phyloP scores from a whole-genome alignment of 306 rosid species.

The Cucurbita maxima region DNA sequence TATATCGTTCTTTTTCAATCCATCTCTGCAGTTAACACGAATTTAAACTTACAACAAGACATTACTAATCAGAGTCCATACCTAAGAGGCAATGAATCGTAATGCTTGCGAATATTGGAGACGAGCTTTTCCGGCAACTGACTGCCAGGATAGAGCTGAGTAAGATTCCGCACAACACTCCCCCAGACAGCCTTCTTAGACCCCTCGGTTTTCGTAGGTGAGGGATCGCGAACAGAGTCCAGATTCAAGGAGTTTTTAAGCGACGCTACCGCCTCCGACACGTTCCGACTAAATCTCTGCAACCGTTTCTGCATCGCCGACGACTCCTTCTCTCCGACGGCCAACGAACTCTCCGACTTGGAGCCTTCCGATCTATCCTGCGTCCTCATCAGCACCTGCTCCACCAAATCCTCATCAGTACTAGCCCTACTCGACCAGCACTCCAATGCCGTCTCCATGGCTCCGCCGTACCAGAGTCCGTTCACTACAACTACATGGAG shows the following conservation, averaged over 20 bases:
- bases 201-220: constrained; percentile 29
- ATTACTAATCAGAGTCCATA: constrained; percentile 10
- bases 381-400: constrained; percentile 61
- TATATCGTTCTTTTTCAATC: neutral
- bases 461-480: neutral
- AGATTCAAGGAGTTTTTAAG: constrained; percentile 63
- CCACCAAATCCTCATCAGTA: constrained; percentile 57
- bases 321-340: constrained; percentile 23
- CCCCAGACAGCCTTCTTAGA: constrained; percentile 69
- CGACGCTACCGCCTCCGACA: constrained; percentile 64
- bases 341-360: constrained; percentile 17
- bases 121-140: constrained; percentile 88
- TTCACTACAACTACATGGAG: neutral
- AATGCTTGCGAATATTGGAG: constrained; percentile 75
- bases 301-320: constrained; percentile 66
- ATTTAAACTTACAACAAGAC: neutral
- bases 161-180: constrained; percentile 55
- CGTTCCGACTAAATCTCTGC: constrained; percentile 58
- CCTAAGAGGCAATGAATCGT: constrained; percentile 82
- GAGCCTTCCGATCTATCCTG: constrained; percentile 50
- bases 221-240: constrained; percentile 31
- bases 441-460: constrained; percentile 78
- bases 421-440: constrained; percentile 77
- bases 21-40: neutral
- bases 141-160: constrained; percentile 76